Base-by-base conservation (phyloP, 2,329 filamentous ascomycete genomes). In the Aspergillus quadrilineatus region DNA sequence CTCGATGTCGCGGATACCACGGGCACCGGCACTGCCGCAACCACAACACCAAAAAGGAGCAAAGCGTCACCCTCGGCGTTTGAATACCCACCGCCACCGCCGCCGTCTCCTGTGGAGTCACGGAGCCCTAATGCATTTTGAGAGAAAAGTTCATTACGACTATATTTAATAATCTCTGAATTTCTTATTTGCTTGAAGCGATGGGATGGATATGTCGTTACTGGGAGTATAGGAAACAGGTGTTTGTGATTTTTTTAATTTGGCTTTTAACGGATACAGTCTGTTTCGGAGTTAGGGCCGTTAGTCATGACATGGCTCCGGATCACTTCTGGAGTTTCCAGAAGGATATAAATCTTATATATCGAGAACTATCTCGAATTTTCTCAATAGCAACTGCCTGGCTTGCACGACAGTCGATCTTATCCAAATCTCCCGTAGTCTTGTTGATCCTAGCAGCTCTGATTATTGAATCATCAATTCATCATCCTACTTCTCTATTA, bases 81-180 rank as follows among this genome's bases (percentile, higher is more conserved):
- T 34, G 36, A 65, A 44, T 68, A 69, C 15, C 69, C 69, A 6
- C 67, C 69, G 4, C 66, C 68, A 30, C 69, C 68, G 43, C 67
- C 69, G 22, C 70, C 68, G 46, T 69, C 69, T 4, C 70, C 69
- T 6, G 68, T 69, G 17, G 62, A 63, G 28, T 63, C 62, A 37
- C 59, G 60, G n/a, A 53, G 41, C 41, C 55, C 55, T 6, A 49
- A 34, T 49, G 37, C 44, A 5, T 56, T 56, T 44, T 56, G 34
- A 30, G 22, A 43, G 28, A 34, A 17, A 8, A 7, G 4, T 17
- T 17, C 51, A 39, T 14, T 30, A 14, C 14, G 15, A 29, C 12
- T 41, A 29, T 30, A 42, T 22, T 26, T 7, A 26, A 7, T 22
- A 30, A 17, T 43, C 32, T 17, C 37, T 42, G 17, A 34, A 50